phyloP scores from a whole-genome alignment of 441 rosid genomes.

The Gossypium schwendimanii region DNA sequence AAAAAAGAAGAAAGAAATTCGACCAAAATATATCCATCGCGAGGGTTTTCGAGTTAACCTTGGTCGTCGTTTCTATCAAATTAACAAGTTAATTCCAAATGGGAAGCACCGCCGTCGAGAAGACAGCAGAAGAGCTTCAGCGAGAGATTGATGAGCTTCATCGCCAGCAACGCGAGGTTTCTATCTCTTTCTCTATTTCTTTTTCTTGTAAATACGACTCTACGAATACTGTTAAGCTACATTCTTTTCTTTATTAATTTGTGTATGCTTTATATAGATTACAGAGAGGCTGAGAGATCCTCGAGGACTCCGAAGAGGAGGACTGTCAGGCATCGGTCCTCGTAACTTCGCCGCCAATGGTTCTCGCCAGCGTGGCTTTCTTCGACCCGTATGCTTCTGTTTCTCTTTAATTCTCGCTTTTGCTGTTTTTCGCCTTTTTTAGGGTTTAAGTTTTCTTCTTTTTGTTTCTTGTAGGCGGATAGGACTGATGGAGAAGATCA shows the following conservation, averaged over 20 bases:
- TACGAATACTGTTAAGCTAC: background rate
- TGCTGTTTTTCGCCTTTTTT: background rate
- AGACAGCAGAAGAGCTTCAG: constrained; percentile 70
- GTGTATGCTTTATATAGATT: constrained; percentile 38
- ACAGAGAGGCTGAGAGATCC: constrained; percentile 89
- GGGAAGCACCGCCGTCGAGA: constrained; percentile 63
- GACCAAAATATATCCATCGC: background rate
- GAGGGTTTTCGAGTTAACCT: background rate
- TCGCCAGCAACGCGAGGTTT: constrained; percentile 89
- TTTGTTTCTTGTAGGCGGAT: constrained; percentile 47
- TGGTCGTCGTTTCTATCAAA: background rate
- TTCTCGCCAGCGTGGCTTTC: constrained; percentile 50
- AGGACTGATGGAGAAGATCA: constrained; percentile 63
- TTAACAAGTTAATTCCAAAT: constrained; percentile 17
- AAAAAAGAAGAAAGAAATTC: background rate
- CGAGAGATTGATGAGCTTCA: constrained; percentile 86
- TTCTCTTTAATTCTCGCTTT: background rate
- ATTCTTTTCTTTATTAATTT: background rate
- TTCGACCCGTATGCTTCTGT: constrained; percentile 46
- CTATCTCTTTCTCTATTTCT: background rate
- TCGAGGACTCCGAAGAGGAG: constrained; percentile 85
- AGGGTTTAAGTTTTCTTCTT: background rate
- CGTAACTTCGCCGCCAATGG: constrained; percentile 54
- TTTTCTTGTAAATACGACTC: background rate
- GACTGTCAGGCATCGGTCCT: constrained; percentile 37